A percentile compares a stretch with the other conserved stretches of the same genome.
These are phyloP conservation scores for Corymbia citriodora DNA, from an alignment of 441 rosid species.

Conservation along the genomic window DNA sequence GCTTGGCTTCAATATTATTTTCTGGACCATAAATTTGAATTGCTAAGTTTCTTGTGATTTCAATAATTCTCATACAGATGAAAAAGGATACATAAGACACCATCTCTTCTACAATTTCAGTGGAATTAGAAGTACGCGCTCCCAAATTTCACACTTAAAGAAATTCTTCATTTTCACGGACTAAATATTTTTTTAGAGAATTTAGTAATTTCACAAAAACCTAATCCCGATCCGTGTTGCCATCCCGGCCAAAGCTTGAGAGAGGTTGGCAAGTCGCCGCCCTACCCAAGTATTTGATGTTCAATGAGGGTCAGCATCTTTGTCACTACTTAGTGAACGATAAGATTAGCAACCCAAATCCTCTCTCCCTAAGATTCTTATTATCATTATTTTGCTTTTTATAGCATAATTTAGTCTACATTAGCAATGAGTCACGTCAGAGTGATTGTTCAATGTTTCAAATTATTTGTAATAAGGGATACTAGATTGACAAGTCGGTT, in stretches of 20 bases:
- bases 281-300: neutral
- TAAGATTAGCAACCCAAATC: neutral
- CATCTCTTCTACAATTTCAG: too few species aligned
- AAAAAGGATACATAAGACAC: too few species aligned
- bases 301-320: neutral
- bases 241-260: neutral
- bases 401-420: neutral
- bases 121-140: neutral
- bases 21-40: neutral
- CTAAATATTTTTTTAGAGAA: rapidly evolving
- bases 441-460: neutral
- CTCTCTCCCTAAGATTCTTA: neutral
- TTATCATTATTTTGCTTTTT: neutral
- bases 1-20: neutral
- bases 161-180: neutral
- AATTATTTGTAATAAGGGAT: too few species aligned
- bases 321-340: neutral
- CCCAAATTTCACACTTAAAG: neutral
- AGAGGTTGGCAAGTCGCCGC: neutral
- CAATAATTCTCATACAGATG: rapidly evolving
- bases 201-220: neutral
- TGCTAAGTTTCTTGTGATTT: neutral
- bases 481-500: too few species aligned
- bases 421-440: neutral
- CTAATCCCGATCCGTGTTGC: neutral